Conservation (phyloP, 2,329 filamentous ascomycete genomes). For the Dichotomopilus funicola region DNA sequence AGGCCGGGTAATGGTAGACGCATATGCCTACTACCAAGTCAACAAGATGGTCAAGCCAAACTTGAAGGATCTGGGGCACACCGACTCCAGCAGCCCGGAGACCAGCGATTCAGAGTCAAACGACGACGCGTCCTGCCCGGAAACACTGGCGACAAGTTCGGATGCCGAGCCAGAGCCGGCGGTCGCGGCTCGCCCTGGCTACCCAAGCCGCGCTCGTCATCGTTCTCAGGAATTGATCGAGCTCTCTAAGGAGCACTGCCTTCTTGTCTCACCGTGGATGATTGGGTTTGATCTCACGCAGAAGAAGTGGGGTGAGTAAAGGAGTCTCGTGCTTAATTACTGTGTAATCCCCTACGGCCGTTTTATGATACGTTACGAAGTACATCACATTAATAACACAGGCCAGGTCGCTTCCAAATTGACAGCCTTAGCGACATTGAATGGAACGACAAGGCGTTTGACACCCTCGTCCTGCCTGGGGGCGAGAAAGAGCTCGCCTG, state of each 20-base stretch:
- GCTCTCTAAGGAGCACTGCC: slow-evolving; percentile 31
- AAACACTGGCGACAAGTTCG: too few relatives aligned
- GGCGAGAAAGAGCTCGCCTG: slow-evolving; percentile 34
- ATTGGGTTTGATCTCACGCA: slow-evolving; percentile 33
- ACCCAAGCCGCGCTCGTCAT: background rate
- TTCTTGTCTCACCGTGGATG: slow-evolving; percentile 33
- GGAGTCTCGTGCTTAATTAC: too few relatives aligned
- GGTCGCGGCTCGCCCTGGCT: background rate
- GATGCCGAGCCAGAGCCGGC: too few relatives aligned
- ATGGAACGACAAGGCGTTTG: slow-evolving; percentile 34
- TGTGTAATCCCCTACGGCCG: too few relatives aligned
- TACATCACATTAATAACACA: background rate
- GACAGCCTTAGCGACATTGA: slow-evolving; percentile 26
- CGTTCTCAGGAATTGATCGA: slow-evolving; percentile 21
- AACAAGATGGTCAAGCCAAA: slow-evolving; percentile 27
- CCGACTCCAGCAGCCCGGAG: too few relatives aligned
- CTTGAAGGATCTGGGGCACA: slow-evolving; percentile 14
- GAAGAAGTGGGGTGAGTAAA: slow-evolving; percentile 28
- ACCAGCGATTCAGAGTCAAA: too few relatives aligned
- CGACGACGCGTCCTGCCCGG: too few relatives aligned
- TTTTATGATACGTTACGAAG: too few relatives aligned
- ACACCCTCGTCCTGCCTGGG: slow-evolving; percentile 32
- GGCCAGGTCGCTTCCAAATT: slow-evolving; percentile 20
- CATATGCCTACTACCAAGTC: slow-evolving; percentile 31
- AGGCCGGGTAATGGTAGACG: slow-evolving; percentile 32